Percentiles rank a stretch among this genome's conserved stretches.
These are phyloP conservation scores for Tuber borchii DNA, from an alignment of 495 filamentous ascomycete species.

Conservation along the genomic window DNA sequence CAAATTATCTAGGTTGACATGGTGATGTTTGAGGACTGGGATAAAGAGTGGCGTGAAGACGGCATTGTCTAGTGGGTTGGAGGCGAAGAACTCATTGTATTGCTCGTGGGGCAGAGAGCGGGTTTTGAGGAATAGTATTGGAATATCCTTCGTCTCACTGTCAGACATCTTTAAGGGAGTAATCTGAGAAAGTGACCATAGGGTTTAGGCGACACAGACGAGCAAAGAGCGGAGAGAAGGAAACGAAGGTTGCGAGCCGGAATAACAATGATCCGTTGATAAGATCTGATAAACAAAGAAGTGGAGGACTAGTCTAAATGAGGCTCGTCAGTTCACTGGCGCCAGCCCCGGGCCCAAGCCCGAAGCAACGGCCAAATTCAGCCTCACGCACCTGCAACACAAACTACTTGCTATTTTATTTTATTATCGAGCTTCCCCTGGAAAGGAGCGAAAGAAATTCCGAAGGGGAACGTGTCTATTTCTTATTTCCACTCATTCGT, in stretches of 20 bases:
- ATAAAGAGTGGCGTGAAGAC: conserved; percentile 63
- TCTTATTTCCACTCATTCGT: conserved; percentile 2
- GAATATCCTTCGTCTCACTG: conserved; percentile 37
- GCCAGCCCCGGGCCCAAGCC: neutral
- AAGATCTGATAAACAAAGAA: neutral
- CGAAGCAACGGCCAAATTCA: conserved; percentile 15
- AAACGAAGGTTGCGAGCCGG: neutral
- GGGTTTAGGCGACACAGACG: neutral
- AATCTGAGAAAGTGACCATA: neutral
- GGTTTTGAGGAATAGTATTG: conserved; percentile 80
- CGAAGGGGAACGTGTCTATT: neutral
- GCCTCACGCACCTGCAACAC: conserved; percentile 9
- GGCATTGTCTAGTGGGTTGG: conserved; percentile 42
- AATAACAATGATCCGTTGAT: conserved; percentile 12
- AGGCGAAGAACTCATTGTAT: conserved; percentile 69
- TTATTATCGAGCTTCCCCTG: neutral
- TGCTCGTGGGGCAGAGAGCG: conserved; percentile 68
- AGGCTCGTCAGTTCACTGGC: conserved; percentile 15
- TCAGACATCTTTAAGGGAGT: neutral
- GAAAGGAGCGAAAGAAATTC: neutral
- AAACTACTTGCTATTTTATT: neutral
- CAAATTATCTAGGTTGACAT: conserved; percentile 51
- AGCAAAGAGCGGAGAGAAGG: neutral
- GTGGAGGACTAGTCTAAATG: neutral
- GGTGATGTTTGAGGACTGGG: conserved; percentile 73